Percentiles rank a stretch among this genome's conserved stretches.
Evolutionary conservation across 192 early-diverging fungal genomes (phyloP).

Genomic region (Geosiphon pyriformis): DNA sequence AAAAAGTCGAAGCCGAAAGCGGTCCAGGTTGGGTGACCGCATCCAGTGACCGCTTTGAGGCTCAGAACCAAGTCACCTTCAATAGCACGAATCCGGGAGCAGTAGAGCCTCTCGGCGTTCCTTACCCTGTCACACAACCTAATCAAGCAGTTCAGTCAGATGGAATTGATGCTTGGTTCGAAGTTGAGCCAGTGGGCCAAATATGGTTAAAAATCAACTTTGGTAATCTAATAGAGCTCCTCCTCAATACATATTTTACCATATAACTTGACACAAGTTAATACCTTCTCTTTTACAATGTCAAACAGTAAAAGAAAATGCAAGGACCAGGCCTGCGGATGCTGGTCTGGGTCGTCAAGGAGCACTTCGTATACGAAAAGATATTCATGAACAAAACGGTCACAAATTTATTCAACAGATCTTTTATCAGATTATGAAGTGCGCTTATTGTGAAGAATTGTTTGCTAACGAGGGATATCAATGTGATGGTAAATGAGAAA

Average conservation of each 20-base stretch:
- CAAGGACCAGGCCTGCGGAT: slow-evolving; percentile 45
- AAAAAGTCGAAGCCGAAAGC: slow-evolving; percentile 56
- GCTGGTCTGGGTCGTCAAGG: slow-evolving; percentile 68
- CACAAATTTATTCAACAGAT: slow-evolving; percentile 89
- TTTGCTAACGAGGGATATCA: slow-evolving; percentile 87
- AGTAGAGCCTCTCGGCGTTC: slow-evolving; percentile 11
- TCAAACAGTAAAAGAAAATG: slow-evolving; percentile 46
- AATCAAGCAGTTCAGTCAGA: slow-evolving; percentile 37
- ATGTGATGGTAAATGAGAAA: slow-evolving; percentile 67
- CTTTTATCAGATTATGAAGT: slow-evolving; percentile 98
- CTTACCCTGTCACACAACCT: slow-evolving; percentile 3
- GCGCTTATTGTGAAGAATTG: slow-evolving; percentile 92
- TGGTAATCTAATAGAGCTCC: slow-evolving; percentile 40
- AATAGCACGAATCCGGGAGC: slow-evolving; percentile 3
- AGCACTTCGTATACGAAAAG: slow-evolving; percentile 71
- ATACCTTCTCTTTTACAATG: too few species aligned
- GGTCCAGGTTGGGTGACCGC: slow-evolving; percentile 52
- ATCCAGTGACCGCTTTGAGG: slow-evolving; percentile 17
- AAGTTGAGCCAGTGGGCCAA: slow-evolving; percentile 92
- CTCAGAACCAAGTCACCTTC: not conserved
- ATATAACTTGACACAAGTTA: not conserved
- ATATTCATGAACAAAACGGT: slow-evolving; percentile 82
- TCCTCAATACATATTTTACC: not conserved
- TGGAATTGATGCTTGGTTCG: slow-evolving; percentile 77
- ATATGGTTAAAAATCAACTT: slow-evolving; percentile 83